Evolutionary conservation across 768 basidiomycete species (phyloP), one percentile per base, ranked within the genome.

Genomic region (Calvatia gigantea): DNA sequence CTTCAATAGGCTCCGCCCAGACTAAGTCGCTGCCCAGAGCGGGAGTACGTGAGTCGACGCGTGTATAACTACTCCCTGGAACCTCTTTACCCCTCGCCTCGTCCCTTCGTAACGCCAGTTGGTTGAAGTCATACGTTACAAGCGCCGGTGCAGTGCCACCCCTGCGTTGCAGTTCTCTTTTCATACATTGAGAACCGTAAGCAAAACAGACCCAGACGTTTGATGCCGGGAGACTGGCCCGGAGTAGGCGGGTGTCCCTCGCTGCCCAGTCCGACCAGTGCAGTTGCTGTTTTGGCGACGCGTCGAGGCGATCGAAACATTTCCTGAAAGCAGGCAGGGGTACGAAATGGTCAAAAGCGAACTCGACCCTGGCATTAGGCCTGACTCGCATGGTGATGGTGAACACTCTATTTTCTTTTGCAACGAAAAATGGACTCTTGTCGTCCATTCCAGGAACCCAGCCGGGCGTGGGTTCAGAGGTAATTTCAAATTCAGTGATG

Each of bases 151-250:
- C 55, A 54, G 31, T 45, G 46, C 47, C 49, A 50, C 47, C 61
- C 41, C 41, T 61, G 58, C n/a, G 57, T 35, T 60, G 69, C 43
- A 58, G 75, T 81, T 56, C 72, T 74, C 25, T 71, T 72, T 19
- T 82, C n/a, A 49, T 33, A 9, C 14, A 56, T 42, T 47, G 54
- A 25, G 46, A 56, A 14, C 54, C 83, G 60, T 73, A 75, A 17
- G 83, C 75, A 60, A 81, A 82, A 67, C 83, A 85, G 6, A 82
- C 80, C 83, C 83, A 85, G n/a, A 72, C 64, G 23, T 64, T 59
- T 11, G 77, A 76, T 32, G 67, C 73, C 33, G 67, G 65, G 56
- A 58, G 54, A 38, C 19, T 51, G 8, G 67, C 64, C 6, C 67
- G 66, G 28, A 79, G 60, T 60, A 84, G 64, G 25, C 82, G 77